phyloP scores from a whole-genome alignment of 306 rosid genomes.

The Acacia confusa region DNA sequence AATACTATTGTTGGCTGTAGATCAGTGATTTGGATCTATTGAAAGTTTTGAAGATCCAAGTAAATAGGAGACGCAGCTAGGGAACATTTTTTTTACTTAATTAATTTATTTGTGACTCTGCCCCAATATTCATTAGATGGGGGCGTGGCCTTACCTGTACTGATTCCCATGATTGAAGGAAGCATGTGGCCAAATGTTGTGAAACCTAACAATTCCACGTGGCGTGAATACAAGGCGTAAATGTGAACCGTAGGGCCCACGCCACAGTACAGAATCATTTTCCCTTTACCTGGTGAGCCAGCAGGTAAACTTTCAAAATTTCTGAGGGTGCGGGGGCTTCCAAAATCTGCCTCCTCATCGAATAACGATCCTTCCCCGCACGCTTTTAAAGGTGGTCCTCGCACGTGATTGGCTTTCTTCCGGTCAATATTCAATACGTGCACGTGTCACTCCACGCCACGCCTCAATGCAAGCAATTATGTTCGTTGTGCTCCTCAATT shows the following conservation, averaged over 20 bases:
- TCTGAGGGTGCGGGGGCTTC: not conserved
- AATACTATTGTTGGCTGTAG: not conserved
- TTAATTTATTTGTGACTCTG: not conserved
- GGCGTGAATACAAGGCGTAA: not conserved
- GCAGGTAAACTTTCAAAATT: not conserved
- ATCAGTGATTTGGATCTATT: not conserved
- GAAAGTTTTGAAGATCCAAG: not conserved
- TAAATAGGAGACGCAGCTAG: not conserved
- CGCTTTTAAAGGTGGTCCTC: conserved; percentile 58
- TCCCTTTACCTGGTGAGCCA: not conserved
- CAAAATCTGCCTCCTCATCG: conserved; percentile 25
- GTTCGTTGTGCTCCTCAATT: not conserved
- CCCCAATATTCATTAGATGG: too few species aligned
- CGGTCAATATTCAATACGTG: conserved; percentile 13
- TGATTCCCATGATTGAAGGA: conserved; percentile 31
- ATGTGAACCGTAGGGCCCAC: not conserved
- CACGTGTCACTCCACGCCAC: conserved; percentile 57
- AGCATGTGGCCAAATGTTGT: conserved; percentile 34
- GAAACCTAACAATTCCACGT: not conserved
- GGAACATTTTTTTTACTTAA: not conserved
- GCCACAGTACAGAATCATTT: not conserved
- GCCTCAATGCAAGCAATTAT: conserved; percentile 27
- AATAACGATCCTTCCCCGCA: conserved; percentile 47
- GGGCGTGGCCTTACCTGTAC: conserved; percentile 34
- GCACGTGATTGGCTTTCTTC: conserved; percentile 56